A percentile compares a stretch with the other conserved stretches of the same genome.
Conservation (phyloP, 345 rosid genomes). For the Eutrema japonicum region DNA sequence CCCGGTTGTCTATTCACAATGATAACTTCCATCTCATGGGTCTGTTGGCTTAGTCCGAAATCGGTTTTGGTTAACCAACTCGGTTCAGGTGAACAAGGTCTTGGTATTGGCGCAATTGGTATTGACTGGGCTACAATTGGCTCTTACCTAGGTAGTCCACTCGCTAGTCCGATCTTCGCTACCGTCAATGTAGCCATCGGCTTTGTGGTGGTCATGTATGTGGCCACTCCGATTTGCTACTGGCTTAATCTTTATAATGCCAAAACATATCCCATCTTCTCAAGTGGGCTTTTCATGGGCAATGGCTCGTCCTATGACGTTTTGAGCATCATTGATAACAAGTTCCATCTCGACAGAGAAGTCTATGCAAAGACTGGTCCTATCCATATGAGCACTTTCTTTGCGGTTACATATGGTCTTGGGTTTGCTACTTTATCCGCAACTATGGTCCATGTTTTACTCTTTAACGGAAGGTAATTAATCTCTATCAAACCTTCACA, state of each 20-base stretch:
- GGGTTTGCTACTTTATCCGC: conserved; percentile 83
- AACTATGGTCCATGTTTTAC: conserved; percentile 62
- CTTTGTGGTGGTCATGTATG: conserved; percentile 62
- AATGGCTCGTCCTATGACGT: conserved; percentile 64
- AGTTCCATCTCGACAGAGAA: conserved; percentile 62
- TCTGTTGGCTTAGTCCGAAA: conserved; percentile 76
- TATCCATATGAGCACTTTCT: conserved; percentile 69
- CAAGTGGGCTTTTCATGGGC: conserved; percentile 53
- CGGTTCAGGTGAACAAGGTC: conserved; percentile 75
- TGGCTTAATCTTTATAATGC: conserved; percentile 70
- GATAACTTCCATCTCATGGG: conserved; percentile 72
- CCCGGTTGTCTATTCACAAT: conserved; percentile 64
- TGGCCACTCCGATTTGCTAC: conserved; percentile 62
- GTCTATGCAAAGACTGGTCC: conserved; percentile 57
- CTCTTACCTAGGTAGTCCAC: conserved; percentile 76
- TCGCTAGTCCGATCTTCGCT: conserved; percentile 85
- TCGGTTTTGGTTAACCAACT: conserved; percentile 69
- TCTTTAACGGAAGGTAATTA: conserved; percentile 65
- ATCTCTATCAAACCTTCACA: not conserved
- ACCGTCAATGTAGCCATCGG: conserved; percentile 69
- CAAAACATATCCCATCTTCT: conserved; percentile 70
- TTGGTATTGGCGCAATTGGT: conserved; percentile 77
- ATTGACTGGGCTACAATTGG: conserved; percentile 78
- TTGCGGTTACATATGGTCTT: conserved; percentile 76
- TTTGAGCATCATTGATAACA: conserved; percentile 53